Evolutionary conservation across 2,329 filamentous ascomycete species (phyloP), one percentile per base, ranked within the genome.

Genomic region (Colletotrichum australisinense): DNA sequence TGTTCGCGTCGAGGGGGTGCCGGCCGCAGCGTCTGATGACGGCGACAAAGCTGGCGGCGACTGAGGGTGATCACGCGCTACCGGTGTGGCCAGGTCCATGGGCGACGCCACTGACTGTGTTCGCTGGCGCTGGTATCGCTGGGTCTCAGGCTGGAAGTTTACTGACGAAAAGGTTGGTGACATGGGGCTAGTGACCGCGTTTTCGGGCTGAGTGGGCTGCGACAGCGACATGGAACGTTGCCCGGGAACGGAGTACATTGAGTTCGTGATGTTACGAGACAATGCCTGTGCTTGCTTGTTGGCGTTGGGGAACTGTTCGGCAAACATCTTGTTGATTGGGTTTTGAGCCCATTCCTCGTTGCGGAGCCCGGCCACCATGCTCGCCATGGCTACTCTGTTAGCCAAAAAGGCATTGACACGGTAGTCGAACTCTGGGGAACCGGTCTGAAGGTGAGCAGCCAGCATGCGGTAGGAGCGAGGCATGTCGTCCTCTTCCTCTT

Each of bases 401-500:
- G 81, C 80, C 24, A 87, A 76, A 69, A 84, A 88, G 7, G 84
- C 82, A 49, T 90, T 89, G 4, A 93, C 83, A 53, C 90, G 86
- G 32, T 88, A 86, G 78, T 93, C 93, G 80, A 93, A 88, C 73
- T 91, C 88, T 30, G 86, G 81, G 1, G 90, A 91, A 19, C 85
- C 85, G 2, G 89, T 92, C 76, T 91, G 88, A 72, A 93, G 84
- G 77, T 92, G 88, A 3, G 90, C 87, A 16, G 90, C 90, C 38
- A 94, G 84, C 16, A 90, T 85, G 71, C 91, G 88, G 79, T 92
- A 93, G 67, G 91, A 90, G 73, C 90, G 88, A 1, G 93, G 91
- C 28, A 94, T 80, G 69, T 95, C 93, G 77, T 97, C 94, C 66
- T 97, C 95, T 79, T 97, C 94, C 82, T 98, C 95, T 79, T 98